These are phyloP conservation scores for Wickerhamomyces ciferrii DNA, from an alignment of 805 yeast genomes.

Conservation along the genomic window DNA sequence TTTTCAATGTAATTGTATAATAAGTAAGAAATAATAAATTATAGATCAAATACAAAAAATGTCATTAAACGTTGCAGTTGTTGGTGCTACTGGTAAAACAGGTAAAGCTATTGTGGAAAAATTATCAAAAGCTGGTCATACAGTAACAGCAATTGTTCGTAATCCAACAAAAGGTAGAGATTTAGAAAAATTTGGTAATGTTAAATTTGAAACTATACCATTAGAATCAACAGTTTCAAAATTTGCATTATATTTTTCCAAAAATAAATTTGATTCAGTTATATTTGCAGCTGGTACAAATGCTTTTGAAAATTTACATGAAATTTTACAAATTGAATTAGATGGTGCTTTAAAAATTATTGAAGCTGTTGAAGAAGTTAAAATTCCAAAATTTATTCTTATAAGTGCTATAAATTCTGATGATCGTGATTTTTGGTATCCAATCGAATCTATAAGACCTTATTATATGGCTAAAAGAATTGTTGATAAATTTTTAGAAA, in stretches of 20 bases:
- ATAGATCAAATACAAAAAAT: background rate
- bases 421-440: slow-evolving; percentile 33
- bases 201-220: background rate
- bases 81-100: slow-evolving; percentile 54
- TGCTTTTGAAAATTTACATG: slow-evolving; percentile 35
- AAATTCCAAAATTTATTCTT: slow-evolving; percentile 37
- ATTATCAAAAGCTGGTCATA: slow-evolving; percentile 15
- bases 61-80: slow-evolving; percentile 29
- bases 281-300: slow-evolving; percentile 55
- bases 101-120: slow-evolving; percentile 36
- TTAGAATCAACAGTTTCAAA: slow-evolving; percentile 25
- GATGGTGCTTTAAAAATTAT: slow-evolving; percentile 48
- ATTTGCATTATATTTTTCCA: slow-evolving; percentile 31
- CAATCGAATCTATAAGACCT: slow-evolving; percentile 26
- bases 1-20: no score
- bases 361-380: slow-evolving; percentile 42
- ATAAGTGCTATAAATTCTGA: slow-evolving; percentile 48
- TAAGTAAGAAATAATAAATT: no score
- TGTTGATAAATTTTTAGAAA: slow-evolving; percentile 39
- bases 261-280: slow-evolving; percentile 36
- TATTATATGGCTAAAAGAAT: slow-evolving; percentile 52
- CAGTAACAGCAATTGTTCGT: background rate
- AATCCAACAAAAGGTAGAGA: background rate
- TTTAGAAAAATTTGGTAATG: background rate
- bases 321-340: slow-evolving; percentile 42